A percentile compares a stretch with the other conserved stretches of the same genome.
These are phyloP conservation scores for Vachellia collinsii DNA, from an alignment of 306 rosid genomes.

Conservation along the genomic window DNA sequence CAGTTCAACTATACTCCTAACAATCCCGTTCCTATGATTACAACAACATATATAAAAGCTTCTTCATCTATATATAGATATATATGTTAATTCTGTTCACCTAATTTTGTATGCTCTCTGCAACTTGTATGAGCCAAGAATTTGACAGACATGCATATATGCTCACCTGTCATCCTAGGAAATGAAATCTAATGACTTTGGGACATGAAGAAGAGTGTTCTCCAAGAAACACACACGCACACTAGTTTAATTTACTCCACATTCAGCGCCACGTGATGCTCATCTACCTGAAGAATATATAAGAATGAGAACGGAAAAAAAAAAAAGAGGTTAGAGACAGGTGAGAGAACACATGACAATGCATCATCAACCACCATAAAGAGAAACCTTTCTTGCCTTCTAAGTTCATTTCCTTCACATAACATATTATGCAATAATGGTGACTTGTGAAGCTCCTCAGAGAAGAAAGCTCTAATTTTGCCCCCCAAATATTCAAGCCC, in stretches of 20 bases:
- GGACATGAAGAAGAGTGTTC: conserved; percentile 19
- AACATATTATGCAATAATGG: conserved; percentile 15
- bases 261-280: conserved; percentile 29
- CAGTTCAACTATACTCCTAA: conserved; percentile 23
- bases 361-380: conserved; percentile 33
- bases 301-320: neutral
- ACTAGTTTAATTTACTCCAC: neutral
- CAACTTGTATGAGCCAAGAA: neutral
- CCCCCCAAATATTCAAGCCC: neutral
- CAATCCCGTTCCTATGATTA: neutral
- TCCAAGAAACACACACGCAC: conserved; percentile 18
- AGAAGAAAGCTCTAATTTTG: neutral
- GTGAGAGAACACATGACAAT: conserved; percentile 26
- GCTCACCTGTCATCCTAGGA: neutral
- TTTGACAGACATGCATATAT: neutral
- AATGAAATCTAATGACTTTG: neutral
- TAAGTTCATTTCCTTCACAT: conserved; percentile 39
- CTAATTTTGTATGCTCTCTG: neutral
- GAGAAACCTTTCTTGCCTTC: conserved; percentile 48
- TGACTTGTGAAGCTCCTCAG: conserved; percentile 5
- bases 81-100: neutral
- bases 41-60: neutral
- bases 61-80: neutral
- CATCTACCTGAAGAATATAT: conserved; percentile 38
- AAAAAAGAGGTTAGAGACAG: neutral